Evolutionary conservation across 225 moss, liverwort and hornwort species (phyloP).

Genomic region (Polytrichum formosum): DNA sequence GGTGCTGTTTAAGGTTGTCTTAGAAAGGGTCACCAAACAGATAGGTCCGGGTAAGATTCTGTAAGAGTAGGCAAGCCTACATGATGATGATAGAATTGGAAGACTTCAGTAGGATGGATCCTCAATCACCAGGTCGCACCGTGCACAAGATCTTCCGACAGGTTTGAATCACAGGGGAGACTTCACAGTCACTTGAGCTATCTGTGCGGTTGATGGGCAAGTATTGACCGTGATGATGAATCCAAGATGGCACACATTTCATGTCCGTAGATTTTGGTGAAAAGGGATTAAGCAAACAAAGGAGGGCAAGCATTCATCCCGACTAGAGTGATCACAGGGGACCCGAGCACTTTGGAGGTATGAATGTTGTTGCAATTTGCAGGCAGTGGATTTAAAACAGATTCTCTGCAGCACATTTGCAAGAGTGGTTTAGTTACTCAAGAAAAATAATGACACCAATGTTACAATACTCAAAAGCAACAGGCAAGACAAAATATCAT

Average conservation of each 20-base stretch:
- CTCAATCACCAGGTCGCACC: constrained; percentile 51
- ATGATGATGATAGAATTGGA: constrained; percentile 17
- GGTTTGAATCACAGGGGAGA: constrained; percentile 47
- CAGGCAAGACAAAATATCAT: too few relatives aligned
- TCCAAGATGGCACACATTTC: constrained; percentile 51
- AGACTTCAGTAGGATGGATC: constrained; percentile 2
- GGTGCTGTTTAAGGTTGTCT: constrained; percentile 8
- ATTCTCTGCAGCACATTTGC: constrained; percentile 18
- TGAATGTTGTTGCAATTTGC: constrained; percentile 7
- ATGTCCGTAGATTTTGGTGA: constrained; percentile 34
- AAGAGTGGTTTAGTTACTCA: neutral
- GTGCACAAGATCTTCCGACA: constrained; percentile 53
- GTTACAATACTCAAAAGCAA: neutral
- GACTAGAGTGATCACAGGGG: constrained; percentile 11
- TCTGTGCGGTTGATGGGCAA: constrained; percentile 36
- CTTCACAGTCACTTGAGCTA: constrained; percentile 38
- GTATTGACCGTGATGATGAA: constrained; percentile 42
- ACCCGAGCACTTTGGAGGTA: constrained; percentile 5
- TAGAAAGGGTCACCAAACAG: constrained; percentile 2
- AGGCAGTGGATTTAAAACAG: neutral
- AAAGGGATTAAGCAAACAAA: constrained; percentile 29
- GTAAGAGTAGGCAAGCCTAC: constrained; percentile 3
- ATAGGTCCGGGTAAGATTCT: too few relatives aligned
- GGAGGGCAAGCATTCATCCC: constrained; percentile 45
- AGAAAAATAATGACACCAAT: too few relatives aligned